Base-by-base conservation (phyloP, 108 stramenopile genomes). In the Phaeodactylum tricornutum region DNA sequence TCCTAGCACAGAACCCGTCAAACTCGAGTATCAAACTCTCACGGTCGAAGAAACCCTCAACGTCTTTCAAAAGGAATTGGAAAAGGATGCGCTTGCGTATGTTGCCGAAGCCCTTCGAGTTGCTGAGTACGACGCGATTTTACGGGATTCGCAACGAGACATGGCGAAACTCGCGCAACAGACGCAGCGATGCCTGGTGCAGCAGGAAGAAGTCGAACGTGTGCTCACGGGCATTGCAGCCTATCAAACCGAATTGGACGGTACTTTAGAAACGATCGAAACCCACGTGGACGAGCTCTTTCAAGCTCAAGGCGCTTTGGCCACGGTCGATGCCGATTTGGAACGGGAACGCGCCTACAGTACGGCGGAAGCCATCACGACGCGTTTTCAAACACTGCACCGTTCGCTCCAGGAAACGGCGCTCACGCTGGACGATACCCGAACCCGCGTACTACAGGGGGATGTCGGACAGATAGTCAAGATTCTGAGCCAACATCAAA, bases 21-120 rank as follows among this genome's bases (percentile, higher is more conserved):
- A 71, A 0, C 37, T 86, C 31, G 80, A 81, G 48, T 87, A 88
- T 47, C 86, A 88, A 53, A 71, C 81, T 11, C 50, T 84, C 15
- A 79, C 86, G 29, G 70, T 88, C n/a, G 81, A 88, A 64, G 74
- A 88, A 68, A 84, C 81, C 25, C 23, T 88, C 49, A 88, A 88
- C 51, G 56, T 62, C 6, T 84, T 83, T 53, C 79, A 81, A 60
- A 56, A 69, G 26, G 79, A 88, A 56, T 66, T 88, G 17, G 81
- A 84, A 59, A 53, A 71, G 24, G 81, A 83, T 57, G 55, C 86
- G 4, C 41, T 79, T 32, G 44, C 65, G 12, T 87, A 75, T 51
- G 40, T 72, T 12, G 59, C 65, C 12, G 74, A 88, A 62, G 86
- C 86, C n/a, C 74, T 70, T 28, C 81, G 86, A 29, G 75, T 88